These are phyloP conservation scores for Lobosporangium transversale DNA, from an alignment of 192 early-diverging fungal genomes.

Conservation along the genomic window DNA sequence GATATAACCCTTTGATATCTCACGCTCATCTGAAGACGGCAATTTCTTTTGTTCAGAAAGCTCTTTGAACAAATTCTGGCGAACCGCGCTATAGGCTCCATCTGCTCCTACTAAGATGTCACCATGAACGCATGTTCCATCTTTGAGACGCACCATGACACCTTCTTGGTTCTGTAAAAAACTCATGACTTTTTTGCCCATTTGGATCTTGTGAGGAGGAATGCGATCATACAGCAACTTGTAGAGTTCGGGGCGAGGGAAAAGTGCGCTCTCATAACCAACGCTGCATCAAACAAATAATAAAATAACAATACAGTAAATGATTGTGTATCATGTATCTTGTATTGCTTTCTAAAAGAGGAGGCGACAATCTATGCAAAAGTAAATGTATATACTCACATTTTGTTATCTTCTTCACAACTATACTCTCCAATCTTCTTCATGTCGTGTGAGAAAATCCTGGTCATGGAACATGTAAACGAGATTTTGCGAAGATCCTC, in stretches of 20 bases:
- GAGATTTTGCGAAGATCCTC: constrained; percentile 4
- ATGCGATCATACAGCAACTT: neutral
- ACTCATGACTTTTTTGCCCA: constrained; percentile 9
- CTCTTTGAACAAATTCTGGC: constrained; percentile 6
- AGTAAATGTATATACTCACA: too few relatives aligned
- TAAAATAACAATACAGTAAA: too few relatives aligned
- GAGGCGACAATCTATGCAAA: too few relatives aligned
- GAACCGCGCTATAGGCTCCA: constrained; percentile 14
- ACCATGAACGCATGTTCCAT: constrained; percentile 9
- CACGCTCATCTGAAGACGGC: neutral
- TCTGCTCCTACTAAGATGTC: constrained; percentile 34
- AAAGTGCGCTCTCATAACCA: constrained; percentile 5
- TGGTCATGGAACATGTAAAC: neutral
- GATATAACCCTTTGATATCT: neutral
- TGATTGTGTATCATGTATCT: too few relatives aligned
- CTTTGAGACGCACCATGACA: neutral
- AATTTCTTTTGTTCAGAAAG: neutral
- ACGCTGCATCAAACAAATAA: too few relatives aligned
- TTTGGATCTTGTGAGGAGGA: constrained; percentile 8
- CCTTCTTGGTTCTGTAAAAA: constrained; percentile 11
- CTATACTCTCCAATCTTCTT: neutral
- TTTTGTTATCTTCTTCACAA: neutral
- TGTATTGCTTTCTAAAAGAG: too few relatives aligned
- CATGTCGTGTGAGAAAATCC: neutral
- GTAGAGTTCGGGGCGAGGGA: constrained; percentile 15